Conservation (phyloP, 441 rosid genomes). For the Aleurites moluccanus region DNA sequence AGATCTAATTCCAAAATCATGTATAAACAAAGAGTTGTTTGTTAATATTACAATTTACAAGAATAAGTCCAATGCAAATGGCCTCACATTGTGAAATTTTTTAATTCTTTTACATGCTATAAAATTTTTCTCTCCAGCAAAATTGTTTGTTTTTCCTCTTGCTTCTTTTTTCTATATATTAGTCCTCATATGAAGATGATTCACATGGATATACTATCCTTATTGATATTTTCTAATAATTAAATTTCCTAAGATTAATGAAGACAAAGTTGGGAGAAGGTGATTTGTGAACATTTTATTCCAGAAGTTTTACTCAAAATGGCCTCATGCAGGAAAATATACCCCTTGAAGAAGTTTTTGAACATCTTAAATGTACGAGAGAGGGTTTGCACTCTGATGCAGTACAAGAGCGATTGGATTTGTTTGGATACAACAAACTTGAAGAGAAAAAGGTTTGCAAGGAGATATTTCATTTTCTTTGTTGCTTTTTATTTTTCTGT, state of each 20-base stretch:
- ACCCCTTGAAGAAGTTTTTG: conserved; percentile 57
- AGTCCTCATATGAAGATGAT: not conserved
- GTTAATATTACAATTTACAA: not conserved
- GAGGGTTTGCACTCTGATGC: conserved; percentile 45
- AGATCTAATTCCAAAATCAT: no score
- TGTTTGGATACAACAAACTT: conserved; percentile 62
- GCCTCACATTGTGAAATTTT: not conserved
- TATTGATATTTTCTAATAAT: not conserved
- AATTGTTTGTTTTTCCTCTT: not conserved
- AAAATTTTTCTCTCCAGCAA: not conserved
- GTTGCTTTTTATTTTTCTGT: not conserved
- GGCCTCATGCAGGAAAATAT: conserved; percentile 47
- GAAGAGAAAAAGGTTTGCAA: conserved; percentile 60
- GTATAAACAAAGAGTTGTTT: not conserved
- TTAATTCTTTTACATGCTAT: not conserved
- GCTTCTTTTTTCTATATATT: not conserved
- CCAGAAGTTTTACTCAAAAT: not conserved
- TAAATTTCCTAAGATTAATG: not conserved
- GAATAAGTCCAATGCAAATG: not conserved
- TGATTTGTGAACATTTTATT: not conserved
- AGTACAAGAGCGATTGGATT: conserved; percentile 40
- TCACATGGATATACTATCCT: not conserved
- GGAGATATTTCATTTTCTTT: not conserved
- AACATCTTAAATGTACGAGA: conserved; percentile 46
- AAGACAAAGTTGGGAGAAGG: not conserved